phyloP scores from a whole-genome alignment of 331 rosid species.

The Malus hybrid region DNA sequence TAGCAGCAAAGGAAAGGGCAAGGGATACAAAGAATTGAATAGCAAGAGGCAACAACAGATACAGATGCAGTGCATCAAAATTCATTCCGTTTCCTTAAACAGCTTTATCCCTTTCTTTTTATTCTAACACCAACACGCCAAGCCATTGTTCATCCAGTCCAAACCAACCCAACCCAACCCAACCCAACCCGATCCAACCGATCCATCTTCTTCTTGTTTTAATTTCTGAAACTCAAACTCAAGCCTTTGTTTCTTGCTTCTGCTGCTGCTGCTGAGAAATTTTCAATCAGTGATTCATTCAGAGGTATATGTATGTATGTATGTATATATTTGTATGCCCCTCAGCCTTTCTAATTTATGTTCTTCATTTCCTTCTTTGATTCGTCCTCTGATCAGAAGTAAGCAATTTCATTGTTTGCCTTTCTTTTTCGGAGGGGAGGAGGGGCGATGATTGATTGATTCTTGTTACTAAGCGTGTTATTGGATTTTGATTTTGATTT shows the following conservation, averaged over 20 bases:
- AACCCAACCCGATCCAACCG: background rate
- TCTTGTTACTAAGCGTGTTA: too few relatives aligned
- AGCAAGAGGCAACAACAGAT: background rate
- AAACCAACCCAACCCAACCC: background rate
- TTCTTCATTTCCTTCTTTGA: too few relatives aligned
- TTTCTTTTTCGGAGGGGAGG: too few relatives aligned
- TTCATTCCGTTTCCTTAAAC: background rate
- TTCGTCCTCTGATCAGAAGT: too few relatives aligned
- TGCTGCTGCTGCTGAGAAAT: background rate
- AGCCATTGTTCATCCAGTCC: background rate
- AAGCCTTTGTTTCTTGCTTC: background rate
- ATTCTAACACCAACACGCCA: background rate
- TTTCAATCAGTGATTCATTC: background rate
- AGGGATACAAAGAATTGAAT: too few relatives aligned
- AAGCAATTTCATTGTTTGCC: too few relatives aligned
- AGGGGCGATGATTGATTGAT: too few relatives aligned
- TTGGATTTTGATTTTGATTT: background rate
- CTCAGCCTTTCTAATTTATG: too few relatives aligned
- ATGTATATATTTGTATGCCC: background rate
- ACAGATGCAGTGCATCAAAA: conserved; percentile 14
- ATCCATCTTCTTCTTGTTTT: background rate
- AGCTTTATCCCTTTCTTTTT: background rate
- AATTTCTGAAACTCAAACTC: background rate
- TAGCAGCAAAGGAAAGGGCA: background rate
- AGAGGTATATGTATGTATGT: background rate